Evolutionary conservation across 352 stramenopile species (phyloP).

Genomic region (Peronosclerospora sorghi): DNA sequence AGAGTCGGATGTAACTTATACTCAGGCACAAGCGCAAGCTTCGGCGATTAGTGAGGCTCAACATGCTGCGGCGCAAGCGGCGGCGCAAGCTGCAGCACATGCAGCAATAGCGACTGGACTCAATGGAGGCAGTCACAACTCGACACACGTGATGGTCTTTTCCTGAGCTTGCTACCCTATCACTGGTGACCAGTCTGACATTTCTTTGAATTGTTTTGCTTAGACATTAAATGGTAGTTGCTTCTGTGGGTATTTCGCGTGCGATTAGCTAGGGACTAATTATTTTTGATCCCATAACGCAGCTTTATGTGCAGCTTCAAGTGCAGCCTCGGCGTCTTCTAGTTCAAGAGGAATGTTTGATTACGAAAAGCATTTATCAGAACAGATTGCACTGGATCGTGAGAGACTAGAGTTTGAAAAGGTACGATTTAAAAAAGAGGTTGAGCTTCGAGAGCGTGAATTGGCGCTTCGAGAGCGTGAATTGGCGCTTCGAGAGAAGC

Average conservation of each 20-base stretch:
- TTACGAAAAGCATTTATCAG: slow-evolving; percentile 64
- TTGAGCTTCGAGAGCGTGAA: slow-evolving; percentile 60
- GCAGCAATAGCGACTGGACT: slow-evolving; percentile 8
- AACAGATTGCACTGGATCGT: slow-evolving; percentile 59
- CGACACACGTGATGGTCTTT: slow-evolving; percentile 23
- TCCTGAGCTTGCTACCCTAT: slow-evolving; percentile 24
- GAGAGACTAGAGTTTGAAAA: slow-evolving; percentile 69
- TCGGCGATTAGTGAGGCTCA: slow-evolving; percentile 22
- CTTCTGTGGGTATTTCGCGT: neutral
- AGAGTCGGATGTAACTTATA: slow-evolving; percentile 52
- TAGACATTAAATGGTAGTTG: slow-evolving; percentile 19
- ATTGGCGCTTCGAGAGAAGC: slow-evolving; percentile 50
- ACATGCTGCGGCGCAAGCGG: slow-evolving; percentile 17
- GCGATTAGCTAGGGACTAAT: neutral
- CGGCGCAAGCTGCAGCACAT: slow-evolving; percentile 3
- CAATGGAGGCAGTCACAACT: slow-evolving; percentile 7
- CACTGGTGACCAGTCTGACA: neutral
- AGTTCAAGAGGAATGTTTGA: slow-evolving; percentile 36
- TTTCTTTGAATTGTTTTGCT: neutral
- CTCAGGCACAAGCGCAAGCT: slow-evolving; percentile 29
- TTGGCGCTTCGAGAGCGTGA: slow-evolving; percentile 48
- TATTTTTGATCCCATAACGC: neutral
- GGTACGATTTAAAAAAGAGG: slow-evolving; percentile 58
- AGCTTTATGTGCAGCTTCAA: slow-evolving; percentile 8
- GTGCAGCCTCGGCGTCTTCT: slow-evolving; percentile 3